These are phyloP conservation scores for Larix sibirica DNA, from an alignment of 83 land plant species.

Conservation along the genomic window DNA sequence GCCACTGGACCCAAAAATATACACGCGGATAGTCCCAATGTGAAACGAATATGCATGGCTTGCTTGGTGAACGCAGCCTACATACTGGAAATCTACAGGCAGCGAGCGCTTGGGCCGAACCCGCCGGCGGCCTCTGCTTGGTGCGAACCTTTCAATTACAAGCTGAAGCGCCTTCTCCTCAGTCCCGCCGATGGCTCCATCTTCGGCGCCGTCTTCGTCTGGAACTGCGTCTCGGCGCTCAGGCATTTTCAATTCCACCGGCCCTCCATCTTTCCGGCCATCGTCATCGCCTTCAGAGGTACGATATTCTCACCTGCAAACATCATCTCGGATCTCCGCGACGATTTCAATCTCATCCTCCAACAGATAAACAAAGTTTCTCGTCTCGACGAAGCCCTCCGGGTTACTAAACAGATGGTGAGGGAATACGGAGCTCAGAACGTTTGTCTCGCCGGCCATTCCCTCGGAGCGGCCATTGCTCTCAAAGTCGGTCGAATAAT, in stretches of 20 bases:
- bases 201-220: background rate
- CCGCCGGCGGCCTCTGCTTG: background rate
- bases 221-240: background rate
- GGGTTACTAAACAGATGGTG: background rate
- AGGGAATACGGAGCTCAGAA: background rate
- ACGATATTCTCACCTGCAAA: background rate
- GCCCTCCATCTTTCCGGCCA: background rate
- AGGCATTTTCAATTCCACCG: background rate
- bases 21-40: background rate
- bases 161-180: background rate
- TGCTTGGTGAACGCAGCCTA: slow-evolving; percentile 9
- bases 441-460: slow-evolving; percentile 7
- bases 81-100: background rate
- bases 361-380: slow-evolving; percentile 12
- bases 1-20: slow-evolving; percentile 10
- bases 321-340: slow-evolving; percentile 7
- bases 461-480: slow-evolving; percentile 10
- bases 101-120: background rate
- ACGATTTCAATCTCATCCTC: background rate
- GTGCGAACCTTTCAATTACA: slow-evolving; percentile 2
- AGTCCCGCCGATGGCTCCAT: slow-evolving; percentile 8
- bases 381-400: background rate
- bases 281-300: background rate
- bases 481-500: background rate
- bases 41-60: background rate